Evolutionary conservation across 495 filamentous ascomycete species (phyloP).

Genomic region (Penicillium nucicola): DNA sequence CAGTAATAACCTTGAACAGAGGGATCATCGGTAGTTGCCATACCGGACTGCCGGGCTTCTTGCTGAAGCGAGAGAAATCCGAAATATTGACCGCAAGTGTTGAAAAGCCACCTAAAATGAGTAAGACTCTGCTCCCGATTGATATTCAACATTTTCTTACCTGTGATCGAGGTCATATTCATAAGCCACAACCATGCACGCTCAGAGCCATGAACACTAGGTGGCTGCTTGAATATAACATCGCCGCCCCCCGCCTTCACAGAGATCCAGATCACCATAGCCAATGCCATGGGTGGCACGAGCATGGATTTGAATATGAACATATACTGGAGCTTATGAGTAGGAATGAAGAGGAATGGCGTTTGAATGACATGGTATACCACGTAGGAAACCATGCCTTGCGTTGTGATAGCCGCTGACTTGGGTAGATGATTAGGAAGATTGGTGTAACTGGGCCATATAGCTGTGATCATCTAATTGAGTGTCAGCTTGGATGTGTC

Average conservation of each 20-base stretch:
- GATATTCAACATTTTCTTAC: neutral
- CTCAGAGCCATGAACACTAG: conserved; percentile 12
- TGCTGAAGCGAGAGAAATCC: conserved; percentile 60
- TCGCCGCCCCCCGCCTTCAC: too few species aligned
- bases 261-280: conserved; percentile 3
- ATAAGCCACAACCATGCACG: conserved; percentile 15
- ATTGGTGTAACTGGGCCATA: conserved; percentile 39
- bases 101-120: conserved; percentile 5
- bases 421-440: conserved; percentile 48
- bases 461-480: conserved; percentile 21
- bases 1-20: conserved; percentile 51
- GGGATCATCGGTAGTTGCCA: conserved; percentile 57
- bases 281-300: conserved; percentile 20
- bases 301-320: conserved; percentile 48
- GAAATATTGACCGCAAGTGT: conserved; percentile 51
- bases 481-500: too few species aligned
- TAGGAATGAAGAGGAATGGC: conserved; percentile 47
- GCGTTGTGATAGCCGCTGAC: conserved; percentile 46
- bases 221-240: conserved; percentile 4
- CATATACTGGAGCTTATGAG: conserved; percentile 48
- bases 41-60: conserved; percentile 46
- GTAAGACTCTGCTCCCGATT: neutral
- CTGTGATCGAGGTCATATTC: conserved; percentile 17
- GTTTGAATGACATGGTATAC: conserved; percentile 49
- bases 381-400: conserved; percentile 46